Evolutionary conservation across 2,329 filamentous ascomycete genomes (phyloP).

Genomic region (Clarireedia monteithiana): DNA sequence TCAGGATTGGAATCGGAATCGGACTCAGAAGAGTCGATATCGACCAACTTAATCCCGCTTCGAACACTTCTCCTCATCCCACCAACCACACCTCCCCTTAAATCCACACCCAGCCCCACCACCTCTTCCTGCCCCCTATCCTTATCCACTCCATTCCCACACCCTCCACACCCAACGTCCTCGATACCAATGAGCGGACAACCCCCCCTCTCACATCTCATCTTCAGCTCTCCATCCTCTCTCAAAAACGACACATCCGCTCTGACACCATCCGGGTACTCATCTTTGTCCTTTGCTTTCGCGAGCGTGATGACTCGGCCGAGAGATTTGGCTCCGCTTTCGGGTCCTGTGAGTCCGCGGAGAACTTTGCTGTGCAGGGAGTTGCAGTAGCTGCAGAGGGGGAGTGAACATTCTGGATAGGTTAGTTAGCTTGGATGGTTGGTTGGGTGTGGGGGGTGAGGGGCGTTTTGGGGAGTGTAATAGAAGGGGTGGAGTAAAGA

Average conservation of each 20-base stretch:
- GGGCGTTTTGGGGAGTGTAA: no score
- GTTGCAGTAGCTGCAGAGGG: no score
- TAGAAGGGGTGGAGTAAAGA: no score
- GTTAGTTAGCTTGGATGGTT: no score
- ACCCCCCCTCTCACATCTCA: background rate
- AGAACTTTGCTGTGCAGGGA: no score
- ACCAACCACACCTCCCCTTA: no score
- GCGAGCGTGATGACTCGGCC: background rate
- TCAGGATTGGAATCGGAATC: no score
- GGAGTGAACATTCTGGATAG: no score
- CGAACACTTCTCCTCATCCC: accelerated
- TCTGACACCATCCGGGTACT: conserved; percentile 5
- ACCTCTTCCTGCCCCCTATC: background rate
- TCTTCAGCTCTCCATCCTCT: conserved; percentile 2
- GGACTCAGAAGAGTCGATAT: no score
- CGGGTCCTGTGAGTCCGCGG: no score
- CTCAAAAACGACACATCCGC: conserved; percentile 4
- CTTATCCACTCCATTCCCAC: background rate
- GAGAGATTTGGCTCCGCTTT: background rate
- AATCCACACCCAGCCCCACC: background rate
- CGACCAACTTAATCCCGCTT: background rate
- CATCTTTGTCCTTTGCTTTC: background rate
- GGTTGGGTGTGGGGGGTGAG: no score
- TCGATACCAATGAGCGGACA: background rate
- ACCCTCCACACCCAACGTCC: no score